phyloP scores from a whole-genome alignment of 2,329 filamentous ascomycete genomes.

The Penicillium sp. region DNA sequence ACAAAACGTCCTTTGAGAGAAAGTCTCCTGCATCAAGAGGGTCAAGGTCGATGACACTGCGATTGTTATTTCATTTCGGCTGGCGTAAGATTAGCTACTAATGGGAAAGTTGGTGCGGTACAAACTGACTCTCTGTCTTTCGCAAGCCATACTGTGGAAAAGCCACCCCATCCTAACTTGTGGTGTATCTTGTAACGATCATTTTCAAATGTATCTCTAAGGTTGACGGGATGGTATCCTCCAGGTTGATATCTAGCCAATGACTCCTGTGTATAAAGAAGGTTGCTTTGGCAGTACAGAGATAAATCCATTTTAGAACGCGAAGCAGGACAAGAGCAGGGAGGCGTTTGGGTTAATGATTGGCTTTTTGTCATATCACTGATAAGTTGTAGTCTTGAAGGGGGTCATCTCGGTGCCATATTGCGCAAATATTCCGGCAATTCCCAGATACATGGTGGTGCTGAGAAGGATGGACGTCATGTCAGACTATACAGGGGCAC shows the following conservation, averaged over 20 bases:
- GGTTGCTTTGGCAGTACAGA: not conserved
- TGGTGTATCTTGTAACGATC: conserved; percentile 46
- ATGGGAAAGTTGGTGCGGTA: conserved; percentile 6
- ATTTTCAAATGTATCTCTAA: conserved; percentile 45
- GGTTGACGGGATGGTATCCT: conserved; percentile 46
- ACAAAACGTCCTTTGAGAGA: too few species aligned
- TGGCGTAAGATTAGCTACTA: conserved; percentile 13
- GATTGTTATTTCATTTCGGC: conserved; percentile 19
- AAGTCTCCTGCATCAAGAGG: too few species aligned
- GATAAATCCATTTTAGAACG: not conserved
- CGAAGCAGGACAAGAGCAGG: not conserved
- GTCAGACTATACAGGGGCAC: too few species aligned
- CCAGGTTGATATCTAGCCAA: conserved; percentile 15
- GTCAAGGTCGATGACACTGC: too few species aligned
- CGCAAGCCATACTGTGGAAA: conserved; percentile 50
- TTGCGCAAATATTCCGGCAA: too few species aligned
- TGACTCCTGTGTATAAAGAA: not conserved
- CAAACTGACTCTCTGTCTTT: conserved; percentile 30
- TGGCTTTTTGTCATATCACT: too few species aligned
- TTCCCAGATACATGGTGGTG: too few species aligned
- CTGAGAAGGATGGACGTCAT: too few species aligned
- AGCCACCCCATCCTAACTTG: conserved; percentile 49
- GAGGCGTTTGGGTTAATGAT: not conserved
- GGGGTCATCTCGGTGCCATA: too few species aligned
- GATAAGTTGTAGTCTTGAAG: too few species aligned